A percentile compares a stretch with the other conserved stretches of the same genome.
phyloP scores from a whole-genome alignment of 805 yeast species.

The Millerago galiae region DNA sequence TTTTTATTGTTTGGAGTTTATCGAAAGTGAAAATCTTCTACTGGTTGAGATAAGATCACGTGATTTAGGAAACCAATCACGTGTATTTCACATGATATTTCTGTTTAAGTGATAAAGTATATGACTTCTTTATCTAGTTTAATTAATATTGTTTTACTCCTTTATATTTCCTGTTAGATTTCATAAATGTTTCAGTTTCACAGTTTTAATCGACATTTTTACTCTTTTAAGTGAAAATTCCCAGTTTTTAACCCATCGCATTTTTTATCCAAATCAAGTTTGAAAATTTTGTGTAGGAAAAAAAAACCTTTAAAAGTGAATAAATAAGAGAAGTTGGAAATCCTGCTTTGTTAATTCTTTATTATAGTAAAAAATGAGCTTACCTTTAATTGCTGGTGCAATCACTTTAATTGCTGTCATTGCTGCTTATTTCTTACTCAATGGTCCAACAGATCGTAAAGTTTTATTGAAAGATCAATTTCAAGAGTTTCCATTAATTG shows the following conservation, averaged over 20 bases:
- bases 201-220: background rate
- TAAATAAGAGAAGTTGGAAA: too few species aligned
- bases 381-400: constrained; percentile 7
- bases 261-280: constrained; percentile 2
- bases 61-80: background rate
- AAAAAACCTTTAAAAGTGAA: background rate
- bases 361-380: background rate
- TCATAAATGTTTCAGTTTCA: background rate
- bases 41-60: constrained; percentile 6
- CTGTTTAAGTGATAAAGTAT: too few species aligned
- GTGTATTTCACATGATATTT: background rate
- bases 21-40: background rate
- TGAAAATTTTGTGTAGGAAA: background rate
- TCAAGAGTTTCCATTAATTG: constrained; percentile 73
- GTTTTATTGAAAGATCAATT: constrained; percentile 62
- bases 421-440: constrained; percentile 8
- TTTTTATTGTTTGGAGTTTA: background rate
- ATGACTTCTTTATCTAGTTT: too few species aligned
- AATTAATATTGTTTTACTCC: too few species aligned
- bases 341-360: background rate
- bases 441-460: constrained; percentile 10
- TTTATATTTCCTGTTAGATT: too few species aligned
- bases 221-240: background rate
- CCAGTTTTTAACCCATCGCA: background rate
- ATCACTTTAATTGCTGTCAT: constrained; percentile 11